These are phyloP conservation scores for Cornus florida DNA, from an alignment of 148 eudicot species.

Conservation along the genomic window DNA sequence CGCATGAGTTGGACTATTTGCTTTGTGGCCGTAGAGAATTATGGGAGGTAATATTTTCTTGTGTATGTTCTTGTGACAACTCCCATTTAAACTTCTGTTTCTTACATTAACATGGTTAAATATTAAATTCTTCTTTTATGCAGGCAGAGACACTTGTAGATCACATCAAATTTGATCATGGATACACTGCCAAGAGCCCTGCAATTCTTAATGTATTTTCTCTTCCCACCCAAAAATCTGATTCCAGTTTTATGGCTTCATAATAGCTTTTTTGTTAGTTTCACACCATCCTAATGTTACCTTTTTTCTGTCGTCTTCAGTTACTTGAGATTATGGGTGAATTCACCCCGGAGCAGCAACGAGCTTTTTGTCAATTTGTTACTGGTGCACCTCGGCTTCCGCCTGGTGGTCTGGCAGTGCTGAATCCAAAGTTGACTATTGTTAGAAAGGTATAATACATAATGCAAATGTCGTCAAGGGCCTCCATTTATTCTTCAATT, in stretches of 20 bases:
- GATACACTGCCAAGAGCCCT: slow-evolving; percentile 86
- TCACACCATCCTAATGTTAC: background rate
- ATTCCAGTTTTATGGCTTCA: background rate
- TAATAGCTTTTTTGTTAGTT: slow-evolving; percentile 1
- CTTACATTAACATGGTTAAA: slow-evolving; percentile 8
- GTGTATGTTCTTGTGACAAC: background rate
- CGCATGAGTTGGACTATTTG: slow-evolving; percentile 84
- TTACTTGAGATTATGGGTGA: slow-evolving; percentile 81
- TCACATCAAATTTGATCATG: slow-evolving; percentile 88
- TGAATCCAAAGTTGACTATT: slow-evolving; percentile 78
- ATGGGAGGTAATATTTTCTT: slow-evolving; percentile 70
- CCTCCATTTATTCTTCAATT: background rate
- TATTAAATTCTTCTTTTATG: slow-evolving; percentile 17
- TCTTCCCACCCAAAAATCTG: background rate
- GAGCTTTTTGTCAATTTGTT: slow-evolving; percentile 82
- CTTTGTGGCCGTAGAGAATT: slow-evolving; percentile 96
- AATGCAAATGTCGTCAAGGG: background rate
- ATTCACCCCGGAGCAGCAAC: slow-evolving; percentile 69
- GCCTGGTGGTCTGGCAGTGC: slow-evolving; percentile 74
- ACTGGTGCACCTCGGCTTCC: slow-evolving; percentile 88
- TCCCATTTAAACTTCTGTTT: background rate
- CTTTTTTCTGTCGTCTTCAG: slow-evolving; percentile 26
- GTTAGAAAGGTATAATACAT: slow-evolving; percentile 61
- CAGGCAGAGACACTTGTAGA: slow-evolving; percentile 87
- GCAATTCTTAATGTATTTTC: slow-evolving; percentile 54